Evolutionary conservation across 768 basidiomycete genomes (phyloP).

Genomic region (Boletus rex-veris): DNA sequence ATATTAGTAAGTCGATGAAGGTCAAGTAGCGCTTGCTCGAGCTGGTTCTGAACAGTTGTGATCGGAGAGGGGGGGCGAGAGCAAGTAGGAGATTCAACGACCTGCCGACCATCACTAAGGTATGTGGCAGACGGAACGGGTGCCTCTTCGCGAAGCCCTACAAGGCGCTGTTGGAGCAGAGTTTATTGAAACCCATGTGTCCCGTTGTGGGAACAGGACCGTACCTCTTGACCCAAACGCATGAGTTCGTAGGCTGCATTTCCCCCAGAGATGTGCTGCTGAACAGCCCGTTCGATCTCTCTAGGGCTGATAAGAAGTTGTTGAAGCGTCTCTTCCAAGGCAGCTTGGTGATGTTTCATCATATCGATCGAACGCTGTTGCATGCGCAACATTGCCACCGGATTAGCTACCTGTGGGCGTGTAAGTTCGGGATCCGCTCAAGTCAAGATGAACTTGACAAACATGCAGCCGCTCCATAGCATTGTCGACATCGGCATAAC

Average conservation of each 20-base stretch:
- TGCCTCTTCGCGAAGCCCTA: conserved; percentile 6
- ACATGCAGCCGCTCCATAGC: conserved; percentile 46
- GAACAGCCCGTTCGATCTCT: conserved; percentile 37
- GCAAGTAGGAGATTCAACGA: conserved; percentile 21
- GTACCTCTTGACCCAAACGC: conserved; percentile 50
- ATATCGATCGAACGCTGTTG: conserved; percentile 27
- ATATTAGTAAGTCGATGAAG: conserved; percentile 51
- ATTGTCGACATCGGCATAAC: conserved; percentile 39
- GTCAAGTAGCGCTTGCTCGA: conserved; percentile 43
- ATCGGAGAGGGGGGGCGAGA: conserved; percentile 23
- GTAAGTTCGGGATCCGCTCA: not conserved
- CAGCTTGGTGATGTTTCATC: conserved; percentile 29
- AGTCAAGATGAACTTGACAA: conserved; percentile 2
- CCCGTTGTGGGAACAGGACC: not conserved
- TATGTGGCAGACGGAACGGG: conserved; percentile 8
- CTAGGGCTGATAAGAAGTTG: conserved; percentile 37
- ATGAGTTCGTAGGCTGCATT: conserved; percentile 46
- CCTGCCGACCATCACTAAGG: conserved; percentile 16
- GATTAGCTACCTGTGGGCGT: conserved; percentile 20
- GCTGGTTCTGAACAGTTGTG: conserved; percentile 34
- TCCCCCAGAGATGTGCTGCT: conserved; percentile 40
- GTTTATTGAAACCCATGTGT: not conserved
- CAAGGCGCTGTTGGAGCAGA: conserved; percentile 21
- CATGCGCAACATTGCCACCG: conserved; percentile 26
- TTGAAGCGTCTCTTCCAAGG: conserved; percentile 38